phyloP scores from a whole-genome alignment of 1,139 yeast genomes.

The Debaryomycetaceae sp. region DNA sequence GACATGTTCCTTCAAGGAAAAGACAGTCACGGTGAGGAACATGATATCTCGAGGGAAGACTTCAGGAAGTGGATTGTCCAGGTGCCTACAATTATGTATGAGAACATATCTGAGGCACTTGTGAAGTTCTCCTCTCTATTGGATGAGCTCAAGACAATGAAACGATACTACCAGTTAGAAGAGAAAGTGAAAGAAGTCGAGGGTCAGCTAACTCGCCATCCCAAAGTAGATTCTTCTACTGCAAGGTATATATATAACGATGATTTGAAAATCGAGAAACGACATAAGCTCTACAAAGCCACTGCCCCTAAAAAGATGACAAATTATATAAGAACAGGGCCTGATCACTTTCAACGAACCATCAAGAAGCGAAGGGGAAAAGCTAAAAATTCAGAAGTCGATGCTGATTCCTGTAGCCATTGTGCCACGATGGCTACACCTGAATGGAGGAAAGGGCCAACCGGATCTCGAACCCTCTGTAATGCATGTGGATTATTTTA shows the following conservation, averaged over 20 bases:
- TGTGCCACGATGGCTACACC: conserved; percentile 35
- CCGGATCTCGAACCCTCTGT: conserved; percentile 41
- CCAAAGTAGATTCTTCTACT: not conserved
- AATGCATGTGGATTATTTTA: conserved; percentile 47
- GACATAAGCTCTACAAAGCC: not conserved
- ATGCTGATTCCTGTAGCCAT: conserved; percentile 19
- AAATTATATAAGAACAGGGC: not conserved
- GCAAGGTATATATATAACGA: not conserved
- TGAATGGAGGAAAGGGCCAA: conserved; percentile 48
- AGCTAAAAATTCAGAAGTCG: conserved; percentile 6
- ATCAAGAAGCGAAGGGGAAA: not conserved
- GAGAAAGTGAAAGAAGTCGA: not conserved
- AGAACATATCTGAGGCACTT: conserved; percentile 5
- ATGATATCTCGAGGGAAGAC: conserved; percentile 4
- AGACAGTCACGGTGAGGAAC: not conserved
- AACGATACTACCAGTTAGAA: conserved; percentile 5
- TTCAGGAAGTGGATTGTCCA: conserved; percentile 7
- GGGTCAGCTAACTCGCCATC: not conserved
- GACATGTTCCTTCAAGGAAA: not conserved
- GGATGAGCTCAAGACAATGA: conserved; percentile 8
- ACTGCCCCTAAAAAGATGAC: not conserved
- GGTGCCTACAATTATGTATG: conserved; percentile 8
- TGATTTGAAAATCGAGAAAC: not conserved
- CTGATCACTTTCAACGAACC: not conserved
- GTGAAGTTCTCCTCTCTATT: conserved; percentile 4